These are phyloP conservation scores for Phlyctochytrium bullatum DNA, from an alignment of 192 early-diverging fungal species.

Conservation along the genomic window DNA sequence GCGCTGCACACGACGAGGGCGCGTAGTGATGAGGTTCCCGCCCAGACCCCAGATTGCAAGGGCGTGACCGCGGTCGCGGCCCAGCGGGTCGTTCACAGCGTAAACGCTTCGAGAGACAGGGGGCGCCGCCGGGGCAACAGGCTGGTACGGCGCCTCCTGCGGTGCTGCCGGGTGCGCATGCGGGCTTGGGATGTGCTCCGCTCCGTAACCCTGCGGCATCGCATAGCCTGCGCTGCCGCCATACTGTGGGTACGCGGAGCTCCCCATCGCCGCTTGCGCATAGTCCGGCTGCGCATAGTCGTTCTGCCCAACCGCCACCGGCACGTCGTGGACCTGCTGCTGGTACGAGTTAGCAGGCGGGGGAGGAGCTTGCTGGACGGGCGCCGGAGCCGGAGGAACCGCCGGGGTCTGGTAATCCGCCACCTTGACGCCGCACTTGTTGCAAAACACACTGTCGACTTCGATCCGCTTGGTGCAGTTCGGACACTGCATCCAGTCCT, in stretches of 20 bases:
- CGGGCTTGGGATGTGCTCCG: no score
- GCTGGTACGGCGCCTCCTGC: not conserved
- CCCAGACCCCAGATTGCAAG: slow-evolving; percentile 37
- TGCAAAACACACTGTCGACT: slow-evolving; percentile 38
- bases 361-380: not conserved
- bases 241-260: not conserved
- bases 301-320: not conserved
- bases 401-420: not conserved
- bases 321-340: not conserved
- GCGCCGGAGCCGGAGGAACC: no score
- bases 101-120: not conserved
- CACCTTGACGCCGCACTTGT: slow-evolving; percentile 35
- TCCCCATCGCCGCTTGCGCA: not conserved
- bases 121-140: not conserved
- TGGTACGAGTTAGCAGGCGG: no score
- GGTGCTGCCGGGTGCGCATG: not conserved
- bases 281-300: no score
- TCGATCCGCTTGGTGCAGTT: slow-evolving; percentile 31
- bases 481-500: slow-evolving; percentile 23
- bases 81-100: slow-evolving; percentile 26
- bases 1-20: slow-evolving; percentile 28
- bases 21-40: slow-evolving; percentile 36
- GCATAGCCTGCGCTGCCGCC: not conserved
- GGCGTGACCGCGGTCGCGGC: slow-evolving; percentile 41
- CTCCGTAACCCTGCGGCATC: slow-evolving; percentile 2